Percentiles rank a stretch among this genome's conserved stretches.
Evolutionary conservation across 768 basidiomycete genomes (phyloP).

Genomic region (Podaxis pistillaris): DNA sequence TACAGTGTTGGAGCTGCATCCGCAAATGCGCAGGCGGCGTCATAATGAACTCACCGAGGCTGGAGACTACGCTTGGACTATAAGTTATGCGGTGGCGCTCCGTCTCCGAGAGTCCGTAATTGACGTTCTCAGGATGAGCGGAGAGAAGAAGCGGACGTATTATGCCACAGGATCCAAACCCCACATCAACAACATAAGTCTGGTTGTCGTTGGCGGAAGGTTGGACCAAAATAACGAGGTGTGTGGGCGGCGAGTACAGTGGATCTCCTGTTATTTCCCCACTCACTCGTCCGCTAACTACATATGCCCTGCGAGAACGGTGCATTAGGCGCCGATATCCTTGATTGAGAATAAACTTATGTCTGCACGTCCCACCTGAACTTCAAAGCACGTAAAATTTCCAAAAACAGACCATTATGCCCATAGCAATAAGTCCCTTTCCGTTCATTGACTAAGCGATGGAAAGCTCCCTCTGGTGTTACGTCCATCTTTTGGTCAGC

Average conservation of each 20-base stretch:
- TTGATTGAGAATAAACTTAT: not conserved
- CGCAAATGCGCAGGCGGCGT: not conserved
- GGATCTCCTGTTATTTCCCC: conserved; percentile 7
- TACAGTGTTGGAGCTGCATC: not conserved
- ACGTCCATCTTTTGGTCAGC: conserved; percentile 27
- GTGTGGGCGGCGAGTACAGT: conserved; percentile 18
- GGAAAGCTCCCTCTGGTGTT: conserved; percentile 21
- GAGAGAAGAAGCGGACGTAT: conserved; percentile 28
- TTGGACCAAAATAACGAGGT: conserved; percentile 33
- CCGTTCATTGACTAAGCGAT: conserved; percentile 20
- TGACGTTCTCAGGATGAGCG: conserved; percentile 4
- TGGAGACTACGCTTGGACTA: not conserved
- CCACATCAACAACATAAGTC: conserved; percentile 32
- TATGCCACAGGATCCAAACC: conserved; percentile 26
- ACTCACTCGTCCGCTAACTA: conserved; percentile 27
- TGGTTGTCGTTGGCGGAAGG: conserved; percentile 24
- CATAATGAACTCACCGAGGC: not conserved
- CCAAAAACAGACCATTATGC: conserved; percentile 25
- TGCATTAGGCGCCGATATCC: not conserved
- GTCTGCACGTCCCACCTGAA: conserved; percentile 22
- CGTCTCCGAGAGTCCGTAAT: conserved; percentile 1
- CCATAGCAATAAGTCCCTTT: conserved; percentile 31
- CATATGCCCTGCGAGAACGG: conserved; percentile 23
- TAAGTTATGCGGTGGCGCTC: conserved; percentile 9
- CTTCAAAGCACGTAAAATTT: conserved; percentile 27